A percentile compares a stretch with the other conserved stretches of the same genome.
phyloP scores from a whole-genome alignment of 305 asterid genomes.

The Ajuga reptans region DNA sequence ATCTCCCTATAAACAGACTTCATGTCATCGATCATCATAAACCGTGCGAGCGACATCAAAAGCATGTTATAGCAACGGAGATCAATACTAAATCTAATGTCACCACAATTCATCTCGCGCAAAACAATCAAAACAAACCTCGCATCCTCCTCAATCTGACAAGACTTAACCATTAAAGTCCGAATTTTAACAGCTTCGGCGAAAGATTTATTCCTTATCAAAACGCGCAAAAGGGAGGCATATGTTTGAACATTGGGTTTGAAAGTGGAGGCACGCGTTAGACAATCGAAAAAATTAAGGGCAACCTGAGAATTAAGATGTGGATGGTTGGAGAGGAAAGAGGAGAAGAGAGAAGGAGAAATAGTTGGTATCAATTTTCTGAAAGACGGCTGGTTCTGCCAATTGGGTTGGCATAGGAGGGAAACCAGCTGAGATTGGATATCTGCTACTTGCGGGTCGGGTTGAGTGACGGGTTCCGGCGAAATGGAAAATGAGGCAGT shows the following conservation, averaged over 20 bases:
- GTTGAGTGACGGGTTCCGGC: constrained; percentile 19
- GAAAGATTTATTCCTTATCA: constrained; percentile 36
- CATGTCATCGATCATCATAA: constrained; percentile 55
- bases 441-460: constrained; percentile 24
- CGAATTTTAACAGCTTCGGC: constrained; percentile 40
- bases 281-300: constrained; percentile 38
- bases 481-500: constrained; percentile 23
- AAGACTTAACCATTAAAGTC: constrained; percentile 46
- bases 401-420: constrained; percentile 49
- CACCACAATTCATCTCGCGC: constrained; percentile 37
- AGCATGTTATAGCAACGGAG: constrained; percentile 51
- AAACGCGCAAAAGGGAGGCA: constrained; percentile 47
- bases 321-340: constrained; percentile 47
- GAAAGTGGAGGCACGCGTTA: constrained; percentile 41
- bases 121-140: constrained; percentile 34
- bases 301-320: constrained; percentile 54
- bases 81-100: constrained; percentile 38
- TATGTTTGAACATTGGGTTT: constrained; percentile 43
- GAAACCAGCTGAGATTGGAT: constrained; percentile 37
- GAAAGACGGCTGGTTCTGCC: constrained; percentile 58
- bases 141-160: constrained; percentile 38
- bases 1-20: constrained; percentile 52
- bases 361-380: constrained; percentile 43
- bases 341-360: constrained; percentile 43
- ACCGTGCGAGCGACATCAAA: constrained; percentile 54